Conservation (phyloP, 1,284 basidiomycete genomes). For the Paramarasmius palmivorus region DNA sequence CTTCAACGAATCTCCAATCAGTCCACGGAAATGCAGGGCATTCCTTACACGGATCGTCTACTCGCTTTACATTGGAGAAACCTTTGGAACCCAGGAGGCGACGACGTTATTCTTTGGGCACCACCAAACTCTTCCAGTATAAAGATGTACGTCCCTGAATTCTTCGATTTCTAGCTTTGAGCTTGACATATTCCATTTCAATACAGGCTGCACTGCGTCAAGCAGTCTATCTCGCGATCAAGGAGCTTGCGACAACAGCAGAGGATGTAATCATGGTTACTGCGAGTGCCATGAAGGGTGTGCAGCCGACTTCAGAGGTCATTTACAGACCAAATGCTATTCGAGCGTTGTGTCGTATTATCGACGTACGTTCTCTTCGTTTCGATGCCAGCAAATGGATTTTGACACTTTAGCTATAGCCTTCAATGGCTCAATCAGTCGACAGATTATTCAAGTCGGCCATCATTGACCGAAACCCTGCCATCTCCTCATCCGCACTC, state of each 20-base stretch:
- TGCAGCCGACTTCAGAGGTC: slow-evolving; percentile 98
- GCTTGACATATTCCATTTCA: slow-evolving; percentile 4
- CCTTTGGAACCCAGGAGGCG: slow-evolving; percentile 93
- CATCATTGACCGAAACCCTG: slow-evolving; percentile 95
- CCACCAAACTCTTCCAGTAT: slow-evolving; percentile 98
- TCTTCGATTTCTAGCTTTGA: slow-evolving; percentile 2
- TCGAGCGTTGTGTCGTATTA: slow-evolving; percentile 93
- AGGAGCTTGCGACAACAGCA: slow-evolving; percentile 94
- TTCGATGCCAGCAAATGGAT: slow-evolving; percentile 11
- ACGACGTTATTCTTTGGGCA: slow-evolving; percentile 98
- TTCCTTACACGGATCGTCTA: slow-evolving; percentile 97
- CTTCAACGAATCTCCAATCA: slow-evolving; percentile 99
- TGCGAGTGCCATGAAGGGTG: slow-evolving; percentile 99
- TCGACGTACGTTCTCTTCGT: slow-evolving; percentile 77
- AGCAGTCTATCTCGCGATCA: slow-evolving; percentile 98
- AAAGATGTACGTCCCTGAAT: slow-evolving; percentile 78
- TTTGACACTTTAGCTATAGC: slow-evolving; percentile 43
- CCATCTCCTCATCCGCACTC: slow-evolving; percentile 94
- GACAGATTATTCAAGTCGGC: slow-evolving; percentile 99
- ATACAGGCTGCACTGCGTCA: slow-evolving; percentile 89
- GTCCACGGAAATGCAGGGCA: slow-evolving; percentile 94
- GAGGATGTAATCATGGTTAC: slow-evolving; percentile 99
- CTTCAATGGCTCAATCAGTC: slow-evolving; percentile 96
- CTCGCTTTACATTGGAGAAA: slow-evolving; percentile 95
- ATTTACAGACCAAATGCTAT: slow-evolving; percentile 99